Conservation (phyloP, 202 grass and related monocot species). For the Schoenoplectus triqueter region DNA sequence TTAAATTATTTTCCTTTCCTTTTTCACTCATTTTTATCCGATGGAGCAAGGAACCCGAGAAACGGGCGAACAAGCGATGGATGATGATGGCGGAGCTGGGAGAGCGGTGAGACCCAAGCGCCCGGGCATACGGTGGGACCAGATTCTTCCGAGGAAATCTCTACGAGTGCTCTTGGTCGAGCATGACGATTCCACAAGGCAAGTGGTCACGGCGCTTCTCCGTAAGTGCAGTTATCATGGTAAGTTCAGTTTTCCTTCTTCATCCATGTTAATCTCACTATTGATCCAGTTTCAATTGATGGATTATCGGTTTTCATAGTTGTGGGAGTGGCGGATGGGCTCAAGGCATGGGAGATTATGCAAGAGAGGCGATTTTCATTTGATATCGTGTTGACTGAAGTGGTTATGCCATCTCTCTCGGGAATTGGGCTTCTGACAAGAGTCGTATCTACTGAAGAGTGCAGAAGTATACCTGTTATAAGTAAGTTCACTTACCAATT, state of each 20-base stretch:
- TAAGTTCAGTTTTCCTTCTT: conserved; percentile 29
- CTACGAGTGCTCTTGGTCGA: conserved; percentile 89
- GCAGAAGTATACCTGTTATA: conserved; percentile 92
- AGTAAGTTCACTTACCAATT: conserved; percentile 53
- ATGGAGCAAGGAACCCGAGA: conserved; percentile 39
- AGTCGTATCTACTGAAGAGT: conserved; percentile 70
- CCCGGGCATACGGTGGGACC: conserved; percentile 58
- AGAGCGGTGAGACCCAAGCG: not conserved
- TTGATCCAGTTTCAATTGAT: conserved; percentile 18
- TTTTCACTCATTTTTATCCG: not conserved
- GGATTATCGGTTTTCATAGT: conserved; percentile 49
- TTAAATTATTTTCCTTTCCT: conserved; percentile 1
- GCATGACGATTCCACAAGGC: conserved; percentile 91
- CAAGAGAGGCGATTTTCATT: conserved; percentile 63
- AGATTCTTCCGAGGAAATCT: conserved; percentile 73
- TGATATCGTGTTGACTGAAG: conserved; percentile 95
- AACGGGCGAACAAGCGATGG: conserved; percentile 25
- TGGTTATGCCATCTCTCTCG: conserved; percentile 82
- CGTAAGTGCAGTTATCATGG: conserved; percentile 94
- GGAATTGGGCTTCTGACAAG: conserved; percentile 85
- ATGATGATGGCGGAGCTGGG: conserved; percentile 10
- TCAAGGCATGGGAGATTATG: conserved; percentile 95
- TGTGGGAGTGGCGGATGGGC: conserved; percentile 67
- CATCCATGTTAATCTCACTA: not conserved
- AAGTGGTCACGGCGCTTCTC: conserved; percentile 92